Base-by-base conservation (phyloP, 2,329 filamentous ascomycete genomes). In the Fusarium illudens region DNA sequence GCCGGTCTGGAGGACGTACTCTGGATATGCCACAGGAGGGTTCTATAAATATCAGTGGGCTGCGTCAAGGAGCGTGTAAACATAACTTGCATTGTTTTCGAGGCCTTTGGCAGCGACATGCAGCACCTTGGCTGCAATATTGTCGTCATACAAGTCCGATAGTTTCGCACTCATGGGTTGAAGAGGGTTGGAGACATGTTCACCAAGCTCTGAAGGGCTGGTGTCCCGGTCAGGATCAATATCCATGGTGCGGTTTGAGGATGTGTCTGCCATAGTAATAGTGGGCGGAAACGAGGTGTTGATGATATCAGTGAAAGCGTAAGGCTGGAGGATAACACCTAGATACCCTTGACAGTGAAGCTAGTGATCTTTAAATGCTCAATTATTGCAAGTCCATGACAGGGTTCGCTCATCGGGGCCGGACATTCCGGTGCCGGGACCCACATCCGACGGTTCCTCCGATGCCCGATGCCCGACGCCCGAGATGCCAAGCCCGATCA, bases 1-100 rank as follows among this genome's bases (percentile, higher is more conserved):
- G 3, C 66, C 68, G 1, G 64, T 66, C 11, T 71, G 70, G 0
- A 61, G 67, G 0, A 72, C 70, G 19, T 73, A 73, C 3, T 73
- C 71, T 0, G 71, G 71, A n/a, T 70, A 73, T 1, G 57, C 62
- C 1, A 58, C 44, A 0, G 68, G 65, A 3, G 70, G 70, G 10
- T 64, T 58, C 69, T 71, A 30, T 12, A 0, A 2, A 6, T 10
- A 13, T 64, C 1, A 60, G n/a, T n/a, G n/a, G n/a, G n/a, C n/a
- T n/a, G n/a, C n/a, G n/a, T n/a, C n/a, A n/a, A n/a, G n/a, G n/a
- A n/a, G 3, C 7, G 11, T 10, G 7, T 2, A 10, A 11, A 0
- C n/a, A 5, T 2, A 0, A 20, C 55, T 53, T n/a, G 68, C 69
- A 3, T 71, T 71, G 6, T 68, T 49, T 4, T 58, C 11, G 1